These are phyloP conservation scores for Kockovaella imperatae DNA, from an alignment of 768 basidiomycete genomes.

Conservation along the genomic window DNA sequence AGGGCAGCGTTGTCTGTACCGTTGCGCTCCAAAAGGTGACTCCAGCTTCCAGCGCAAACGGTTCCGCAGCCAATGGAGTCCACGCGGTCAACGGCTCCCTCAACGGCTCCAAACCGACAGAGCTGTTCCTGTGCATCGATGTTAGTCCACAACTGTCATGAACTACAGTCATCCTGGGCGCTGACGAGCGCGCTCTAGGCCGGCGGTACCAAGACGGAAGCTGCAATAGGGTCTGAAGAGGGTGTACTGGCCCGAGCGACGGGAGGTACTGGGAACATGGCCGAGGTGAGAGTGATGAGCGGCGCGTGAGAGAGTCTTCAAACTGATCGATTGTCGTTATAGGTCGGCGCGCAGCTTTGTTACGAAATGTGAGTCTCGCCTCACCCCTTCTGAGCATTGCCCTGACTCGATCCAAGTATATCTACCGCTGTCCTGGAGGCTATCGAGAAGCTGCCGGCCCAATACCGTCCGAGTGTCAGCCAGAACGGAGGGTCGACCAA, in stretches of 20 bases:
- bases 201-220: constrained; percentile 81
- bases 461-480: background rate
- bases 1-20: constrained; percentile 42
- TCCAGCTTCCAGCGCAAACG: background rate
- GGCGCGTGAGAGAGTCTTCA: background rate
- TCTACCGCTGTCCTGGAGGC: constrained; percentile 16
- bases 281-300: constrained; percentile 55
- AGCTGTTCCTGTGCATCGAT: constrained; percentile 20
- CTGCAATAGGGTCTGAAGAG: constrained; percentile 55
- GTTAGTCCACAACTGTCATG: constrained; percentile 5
- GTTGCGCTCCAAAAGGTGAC: constrained; percentile 41
- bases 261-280: constrained; percentile 76
- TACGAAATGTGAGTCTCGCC: constrained; percentile 12
- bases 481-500: background rate
- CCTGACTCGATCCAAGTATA: constrained; percentile 22
- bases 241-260: constrained; percentile 63
- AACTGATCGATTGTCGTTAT: background rate
- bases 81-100: background rate
- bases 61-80: too few relatives aligned
- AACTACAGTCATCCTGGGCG: background rate
- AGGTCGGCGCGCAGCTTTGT: constrained; percentile 14
- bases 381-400: background rate
- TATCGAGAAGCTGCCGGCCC: constrained; percentile 4
- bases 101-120: background rate
- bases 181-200: constrained; percentile 14